Percentiles rank a stretch among this genome's conserved stretches.
These are phyloP conservation scores for Effrenium voratum DNA, from an alignment of 73 alveolate genomes.

Conservation along the genomic window DNA sequence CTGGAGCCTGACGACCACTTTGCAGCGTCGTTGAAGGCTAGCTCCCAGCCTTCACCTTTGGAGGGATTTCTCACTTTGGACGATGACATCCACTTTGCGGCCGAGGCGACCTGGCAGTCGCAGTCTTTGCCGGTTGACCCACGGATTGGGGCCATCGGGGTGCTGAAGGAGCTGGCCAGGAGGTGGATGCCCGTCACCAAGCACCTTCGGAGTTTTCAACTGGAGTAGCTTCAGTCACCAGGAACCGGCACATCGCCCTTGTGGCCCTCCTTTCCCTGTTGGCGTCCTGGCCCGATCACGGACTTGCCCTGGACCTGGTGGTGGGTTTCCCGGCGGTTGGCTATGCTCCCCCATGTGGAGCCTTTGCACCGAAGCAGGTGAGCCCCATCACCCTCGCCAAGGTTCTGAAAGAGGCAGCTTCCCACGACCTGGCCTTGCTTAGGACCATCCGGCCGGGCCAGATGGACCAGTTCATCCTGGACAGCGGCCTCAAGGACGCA, in stretches of 20 bases:
- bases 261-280: background rate
- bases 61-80: background rate
- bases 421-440: background rate
- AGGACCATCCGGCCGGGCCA: background rate
- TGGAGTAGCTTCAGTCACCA: background rate
- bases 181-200: background rate
- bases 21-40: background rate
- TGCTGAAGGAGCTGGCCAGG: background rate
- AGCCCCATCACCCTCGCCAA: background rate
- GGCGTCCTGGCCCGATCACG: background rate
- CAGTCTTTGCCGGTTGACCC: background rate
- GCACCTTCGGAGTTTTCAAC: background rate
- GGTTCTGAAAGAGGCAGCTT: background rate
- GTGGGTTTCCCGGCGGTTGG: slow-evolving; percentile 8
- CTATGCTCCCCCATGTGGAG: background rate
- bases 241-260: background rate
- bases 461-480: background rate
- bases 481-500: background rate
- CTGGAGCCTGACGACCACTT: background rate
- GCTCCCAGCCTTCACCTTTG: background rate
- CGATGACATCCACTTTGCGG: background rate
- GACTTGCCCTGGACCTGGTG: background rate
- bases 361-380: background rate
- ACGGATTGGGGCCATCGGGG: background rate
- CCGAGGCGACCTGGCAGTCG: background rate